These are phyloP conservation scores for Colletotrichum agaves DNA, from an alignment of 2,329 filamentous ascomycete genomes.

Conservation along the genomic window DNA sequence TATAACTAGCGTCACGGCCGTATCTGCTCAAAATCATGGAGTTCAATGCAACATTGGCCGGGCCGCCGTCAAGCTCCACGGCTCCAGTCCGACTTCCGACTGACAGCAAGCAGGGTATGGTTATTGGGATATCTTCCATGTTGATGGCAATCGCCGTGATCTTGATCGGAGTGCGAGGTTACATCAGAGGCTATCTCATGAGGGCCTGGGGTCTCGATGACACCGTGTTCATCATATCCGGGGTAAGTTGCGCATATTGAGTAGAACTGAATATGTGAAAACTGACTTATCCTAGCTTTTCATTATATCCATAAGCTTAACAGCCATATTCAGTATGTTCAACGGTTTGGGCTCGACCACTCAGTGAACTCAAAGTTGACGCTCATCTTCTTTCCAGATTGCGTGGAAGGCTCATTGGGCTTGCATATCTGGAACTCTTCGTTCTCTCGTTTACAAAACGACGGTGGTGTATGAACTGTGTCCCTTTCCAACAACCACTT, in stretches of 20 bases:
- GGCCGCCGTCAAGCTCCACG: background rate
- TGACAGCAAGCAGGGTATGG: background rate
- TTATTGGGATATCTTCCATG: background rate
- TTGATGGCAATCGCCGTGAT: background rate
- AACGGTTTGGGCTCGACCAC: too few species aligned
- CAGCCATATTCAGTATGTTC: background rate
- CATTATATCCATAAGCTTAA: background rate
- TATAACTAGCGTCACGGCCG: too few species aligned
- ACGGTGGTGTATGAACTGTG: slow-evolving; percentile 6
- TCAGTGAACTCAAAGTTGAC: background rate
- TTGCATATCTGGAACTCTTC: background rate
- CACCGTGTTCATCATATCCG: background rate
- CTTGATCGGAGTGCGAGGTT: slow-evolving; percentile 28
- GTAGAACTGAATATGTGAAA: background rate
- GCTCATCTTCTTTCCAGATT: background rate
- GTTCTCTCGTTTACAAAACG: background rate
- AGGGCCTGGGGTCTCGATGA: slow-evolving; percentile 43
- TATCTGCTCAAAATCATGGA: background rate
- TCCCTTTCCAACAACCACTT: background rate
- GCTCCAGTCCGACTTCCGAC: background rate
- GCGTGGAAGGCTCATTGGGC: background rate
- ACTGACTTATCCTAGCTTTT: background rate
- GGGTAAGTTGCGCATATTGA: background rate
- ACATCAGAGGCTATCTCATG: slow-evolving; percentile 41
- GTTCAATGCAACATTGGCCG: fast-evolving